Conservation (phyloP, 2,329 filamentous ascomycete genomes). For the Trichoderma atrobrunneum region DNA sequence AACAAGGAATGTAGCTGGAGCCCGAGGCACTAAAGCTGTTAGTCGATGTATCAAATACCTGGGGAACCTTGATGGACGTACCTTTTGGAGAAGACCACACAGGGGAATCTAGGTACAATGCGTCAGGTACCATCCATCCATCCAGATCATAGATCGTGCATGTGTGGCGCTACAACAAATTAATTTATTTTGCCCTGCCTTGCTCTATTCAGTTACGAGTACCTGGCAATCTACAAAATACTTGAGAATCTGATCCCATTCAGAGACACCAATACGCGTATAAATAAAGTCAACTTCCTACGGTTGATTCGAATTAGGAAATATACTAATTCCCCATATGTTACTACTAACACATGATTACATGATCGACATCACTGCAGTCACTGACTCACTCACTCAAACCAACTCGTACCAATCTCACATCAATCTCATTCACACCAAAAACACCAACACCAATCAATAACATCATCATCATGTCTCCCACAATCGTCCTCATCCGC, state of each 20-base stretch:
- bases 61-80: neutral
- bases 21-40: neutral
- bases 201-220: neutral
- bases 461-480: conserved; percentile 41
- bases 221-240: neutral
- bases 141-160: neutral
- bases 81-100: neutral
- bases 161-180: neutral
- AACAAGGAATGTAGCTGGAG: neutral
- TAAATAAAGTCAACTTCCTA: neutral
- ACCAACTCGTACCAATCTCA: neutral
- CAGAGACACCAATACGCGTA: neutral
- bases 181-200: neutral
- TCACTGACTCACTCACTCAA: neutral
- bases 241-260: neutral
- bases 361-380: neutral
- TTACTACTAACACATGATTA: neutral
- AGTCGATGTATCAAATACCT: too few species aligned
- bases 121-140: neutral
- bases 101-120: neutral
- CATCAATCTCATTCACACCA: neutral
- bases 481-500: conserved; percentile 74
- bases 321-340: neutral
- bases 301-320: neutral
- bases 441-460: neutral